Percentiles rank a stretch among this genome's conserved stretches.
phyloP scores from a whole-genome alignment of 2,329 filamentous ascomycete species.

The Trichoderma hamatum region DNA sequence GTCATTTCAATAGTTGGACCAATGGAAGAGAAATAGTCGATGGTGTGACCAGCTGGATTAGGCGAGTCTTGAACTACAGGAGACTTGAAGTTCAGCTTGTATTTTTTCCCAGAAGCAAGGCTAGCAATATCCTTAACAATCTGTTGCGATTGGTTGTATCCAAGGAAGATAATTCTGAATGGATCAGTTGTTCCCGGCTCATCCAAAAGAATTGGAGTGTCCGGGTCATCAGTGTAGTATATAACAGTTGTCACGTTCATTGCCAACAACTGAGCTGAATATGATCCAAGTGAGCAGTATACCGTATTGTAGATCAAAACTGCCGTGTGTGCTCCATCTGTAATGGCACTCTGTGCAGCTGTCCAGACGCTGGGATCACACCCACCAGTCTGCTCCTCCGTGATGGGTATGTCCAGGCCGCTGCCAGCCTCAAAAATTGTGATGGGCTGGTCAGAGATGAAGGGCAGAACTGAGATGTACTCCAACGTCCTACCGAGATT shows the following conservation, averaged over 20 bases:
- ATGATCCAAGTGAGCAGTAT: neutral
- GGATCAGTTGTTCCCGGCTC: neutral
- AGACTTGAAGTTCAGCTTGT: neutral
- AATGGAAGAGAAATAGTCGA: conserved; percentile 42
- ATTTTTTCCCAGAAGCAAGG: neutral
- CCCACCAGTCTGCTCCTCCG: neutral
- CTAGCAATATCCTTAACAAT: neutral
- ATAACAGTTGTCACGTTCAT: conserved; percentile 8
- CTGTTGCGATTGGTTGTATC: neutral
- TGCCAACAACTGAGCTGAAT: neutral
- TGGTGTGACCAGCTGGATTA: neutral
- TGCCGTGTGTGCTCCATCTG: neutral
- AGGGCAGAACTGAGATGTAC: neutral
- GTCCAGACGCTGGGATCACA: neutral
- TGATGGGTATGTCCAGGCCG: neutral
- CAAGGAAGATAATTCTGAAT: neutral
- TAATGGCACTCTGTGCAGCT: neutral
- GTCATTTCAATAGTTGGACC: conserved; percentile 63
- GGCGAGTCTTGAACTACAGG: neutral
- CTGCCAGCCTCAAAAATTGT: neutral
- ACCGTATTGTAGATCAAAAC: neutral
- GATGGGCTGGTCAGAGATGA: neutral
- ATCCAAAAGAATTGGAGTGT: neutral
- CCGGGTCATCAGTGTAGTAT: conserved; percentile 6
- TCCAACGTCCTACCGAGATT: neutral